These are phyloP conservation scores for Podila minutissima DNA, from an alignment of 192 early-diverging fungal species.

Conservation along the genomic window DNA sequence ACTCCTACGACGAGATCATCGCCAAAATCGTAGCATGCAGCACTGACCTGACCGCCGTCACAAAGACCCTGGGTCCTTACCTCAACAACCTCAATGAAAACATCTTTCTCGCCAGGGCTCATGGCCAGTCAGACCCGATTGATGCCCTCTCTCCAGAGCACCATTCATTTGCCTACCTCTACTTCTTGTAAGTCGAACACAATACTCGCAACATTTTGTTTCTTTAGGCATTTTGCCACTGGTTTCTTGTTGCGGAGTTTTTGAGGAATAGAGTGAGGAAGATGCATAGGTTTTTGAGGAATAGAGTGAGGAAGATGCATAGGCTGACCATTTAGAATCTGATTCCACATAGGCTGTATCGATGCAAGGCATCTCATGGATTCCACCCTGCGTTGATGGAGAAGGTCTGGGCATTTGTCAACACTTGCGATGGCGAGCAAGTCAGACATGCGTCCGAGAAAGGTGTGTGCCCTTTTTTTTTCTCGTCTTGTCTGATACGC, in stretches of 20 bases:
- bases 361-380: constrained; percentile 44
- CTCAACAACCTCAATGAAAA: constrained; percentile 42
- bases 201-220: not conserved
- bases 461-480: constrained; percentile 27
- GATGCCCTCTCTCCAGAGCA: constrained; percentile 46
- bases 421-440: constrained; percentile 49
- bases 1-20: constrained; percentile 36
- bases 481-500: not conserved
- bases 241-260: no score
- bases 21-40: constrained; percentile 34
- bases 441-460: constrained; percentile 43
- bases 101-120: constrained; percentile 22
- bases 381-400: constrained; percentile 49
- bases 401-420: constrained; percentile 53
- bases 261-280: no score
- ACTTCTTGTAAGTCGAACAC: constrained; percentile 57
- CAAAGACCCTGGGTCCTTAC: constrained; percentile 27
- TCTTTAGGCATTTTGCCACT: no score
- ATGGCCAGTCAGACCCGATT: constrained; percentile 51
- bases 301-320: no score
- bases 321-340: not conserved
- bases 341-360: constrained; percentile 43
- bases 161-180: constrained; percentile 58
- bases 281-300: no score
- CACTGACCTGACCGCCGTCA: constrained; percentile 15